Conservation (phyloP, 495 filamentous ascomycete genomes). For the Beverwykella pulmonaria region DNA sequence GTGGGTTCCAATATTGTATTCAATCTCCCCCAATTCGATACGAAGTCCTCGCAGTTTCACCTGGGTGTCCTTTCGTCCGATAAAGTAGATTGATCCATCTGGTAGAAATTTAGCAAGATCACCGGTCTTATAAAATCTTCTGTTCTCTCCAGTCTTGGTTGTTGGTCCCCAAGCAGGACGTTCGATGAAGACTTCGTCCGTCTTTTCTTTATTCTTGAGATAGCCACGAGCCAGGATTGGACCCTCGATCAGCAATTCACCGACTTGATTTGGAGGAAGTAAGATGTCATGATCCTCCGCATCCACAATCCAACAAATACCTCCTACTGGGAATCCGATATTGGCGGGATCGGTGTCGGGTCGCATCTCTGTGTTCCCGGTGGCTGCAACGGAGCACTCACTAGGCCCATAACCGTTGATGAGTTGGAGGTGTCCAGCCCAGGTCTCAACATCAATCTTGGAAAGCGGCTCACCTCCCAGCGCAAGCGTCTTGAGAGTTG, state of each 20-base stretch:
- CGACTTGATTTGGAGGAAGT: conserved; percentile 15
- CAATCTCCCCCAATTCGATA: conserved; percentile 38
- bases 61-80: conserved; percentile 37
- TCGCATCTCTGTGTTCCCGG: conserved; percentile 22
- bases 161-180: conserved; percentile 47
- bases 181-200: conserved; percentile 26
- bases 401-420: conserved; percentile 36
- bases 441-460: conserved; percentile 26
- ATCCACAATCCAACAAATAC: conserved; percentile 30
- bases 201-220: conserved; percentile 27
- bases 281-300: conserved; percentile 27
- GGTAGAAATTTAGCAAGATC: conserved; percentile 36
- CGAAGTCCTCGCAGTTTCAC: conserved; percentile 39
- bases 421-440: conserved; percentile 29
- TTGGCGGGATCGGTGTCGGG: conserved; percentile 24
- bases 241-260: conserved; percentile 37
- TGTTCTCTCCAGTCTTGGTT: conserved; percentile 12
- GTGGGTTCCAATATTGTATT: conserved; percentile 30
- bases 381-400: conserved; percentile 29
- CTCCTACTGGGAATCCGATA: conserved; percentile 28
- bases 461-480: conserved; percentile 35
- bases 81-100: conserved; percentile 40
- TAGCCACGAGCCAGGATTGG: conserved; percentile 8
- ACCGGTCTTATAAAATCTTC: conserved; percentile 41
- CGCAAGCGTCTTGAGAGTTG: conserved; percentile 33